Evolutionary conservation across 2,329 filamentous ascomycete species (phyloP), one percentile per base, ranked within the genome.

Genomic region (Paecilomyces sp.): DNA sequence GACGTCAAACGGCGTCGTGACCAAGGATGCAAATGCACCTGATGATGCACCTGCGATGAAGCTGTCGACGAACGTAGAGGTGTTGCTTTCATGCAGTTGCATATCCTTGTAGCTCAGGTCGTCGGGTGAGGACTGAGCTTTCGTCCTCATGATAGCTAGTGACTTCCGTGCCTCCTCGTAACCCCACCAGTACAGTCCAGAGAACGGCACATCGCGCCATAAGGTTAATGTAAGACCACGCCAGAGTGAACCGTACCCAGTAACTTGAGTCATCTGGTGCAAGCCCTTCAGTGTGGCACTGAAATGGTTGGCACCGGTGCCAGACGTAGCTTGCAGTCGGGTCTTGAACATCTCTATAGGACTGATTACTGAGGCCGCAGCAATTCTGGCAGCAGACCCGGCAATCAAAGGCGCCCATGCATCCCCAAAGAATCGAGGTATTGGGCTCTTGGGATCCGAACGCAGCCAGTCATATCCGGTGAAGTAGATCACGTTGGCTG

Each of bases 121-220:
- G 15, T 53, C n/a, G n/a, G 36, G n/a, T 7, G 57, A 18, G 41
- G 52, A 51, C 56, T 68, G 63, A 3, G 68, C 70, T 82, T 84
- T 64, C 58, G 78, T 75, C 54, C 92, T 86, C 55, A 85, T 76
- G 66, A 92, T 87, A 1, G 87, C 88, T 60, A 97, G 76, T 57
- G 79, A 78, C 25, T 87, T 85, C 57, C 92, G 86, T 58, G 93
- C 87, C 18, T 85, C 86, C 78, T 99, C 94, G 72, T 99, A 99
- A 12, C 94, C 93, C 87, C 90, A 95, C 94, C 94, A 99, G 79
- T 99, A 99, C 53, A 99, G 84, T 3, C 90, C 94, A 0, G 93
- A 97, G 70, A 99, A 99, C 0, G 94, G 94, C 0, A 97, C 94
- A 71, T 99, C 94, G 64, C 94, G 85, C 94, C 94, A 99, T 60